A percentile compares a stretch with the other conserved stretches of the same genome.
phyloP scores from a whole-genome alignment of 345 rosid species.

The Theobroma cacao region DNA sequence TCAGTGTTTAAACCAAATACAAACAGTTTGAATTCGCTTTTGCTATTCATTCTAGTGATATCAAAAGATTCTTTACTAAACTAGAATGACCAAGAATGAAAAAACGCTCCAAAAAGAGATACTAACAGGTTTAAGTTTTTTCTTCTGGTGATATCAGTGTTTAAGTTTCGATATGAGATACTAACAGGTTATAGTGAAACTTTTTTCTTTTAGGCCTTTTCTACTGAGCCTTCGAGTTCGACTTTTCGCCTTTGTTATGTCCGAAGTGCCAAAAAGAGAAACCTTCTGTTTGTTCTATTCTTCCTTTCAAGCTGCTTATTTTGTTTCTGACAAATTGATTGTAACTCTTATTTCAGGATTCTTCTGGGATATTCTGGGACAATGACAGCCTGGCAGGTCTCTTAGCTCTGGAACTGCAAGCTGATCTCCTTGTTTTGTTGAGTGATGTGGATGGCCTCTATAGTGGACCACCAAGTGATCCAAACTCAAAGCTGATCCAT shows the following conservation, averaged over 20 bases:
- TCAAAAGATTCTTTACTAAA: too few relatives aligned
- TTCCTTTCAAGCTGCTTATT: constrained; percentile 4
- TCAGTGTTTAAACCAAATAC: too few relatives aligned
- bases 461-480: constrained; percentile 74
- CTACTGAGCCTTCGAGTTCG: not conserved
- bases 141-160: too few relatives aligned
- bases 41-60: not conserved
- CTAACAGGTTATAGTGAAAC: not conserved
- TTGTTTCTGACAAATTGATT: not conserved
- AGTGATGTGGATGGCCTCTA: constrained; percentile 78
- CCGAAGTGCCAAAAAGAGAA: constrained; percentile 9
- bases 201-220: not conserved
- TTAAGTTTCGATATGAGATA: too few relatives aligned
- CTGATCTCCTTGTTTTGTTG: constrained; percentile 68
- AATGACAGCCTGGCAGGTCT: constrained; percentile 76
- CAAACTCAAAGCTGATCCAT: constrained; percentile 57
- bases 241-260: constrained; percentile 6
- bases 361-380: constrained; percentile 83
- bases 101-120: not conserved
- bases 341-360: constrained; percentile 47
- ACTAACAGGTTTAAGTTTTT: not conserved
- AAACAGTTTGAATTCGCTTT: not conserved
- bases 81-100: not conserved
- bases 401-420: constrained; percentile 64
- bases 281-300: not conserved